Conservation (phyloP, 2,329 filamentous ascomycete genomes). For the Beauveria varroae region DNA sequence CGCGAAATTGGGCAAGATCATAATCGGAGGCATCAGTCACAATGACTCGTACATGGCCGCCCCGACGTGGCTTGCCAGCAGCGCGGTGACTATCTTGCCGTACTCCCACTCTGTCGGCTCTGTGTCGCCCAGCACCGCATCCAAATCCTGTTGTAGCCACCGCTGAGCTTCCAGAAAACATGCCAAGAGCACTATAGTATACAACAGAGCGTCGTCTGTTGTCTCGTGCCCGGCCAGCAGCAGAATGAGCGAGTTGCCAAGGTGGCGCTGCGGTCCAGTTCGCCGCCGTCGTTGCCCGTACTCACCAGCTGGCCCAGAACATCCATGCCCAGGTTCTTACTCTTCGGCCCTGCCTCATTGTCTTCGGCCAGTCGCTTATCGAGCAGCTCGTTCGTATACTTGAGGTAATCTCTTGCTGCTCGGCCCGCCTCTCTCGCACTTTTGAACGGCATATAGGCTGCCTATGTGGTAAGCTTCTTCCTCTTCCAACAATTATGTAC, state of each 20-base stretch:
- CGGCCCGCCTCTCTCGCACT: slow-evolving; percentile 42
- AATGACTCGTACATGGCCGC: slow-evolving; percentile 74
- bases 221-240: slow-evolving; percentile 74
- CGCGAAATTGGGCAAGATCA: slow-evolving; percentile 61
- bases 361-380: slow-evolving; percentile 47
- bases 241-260: slow-evolving; percentile 65
- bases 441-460: slow-evolving; percentile 42
- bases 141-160: slow-evolving; percentile 60
- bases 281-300: slow-evolving; percentile 25
- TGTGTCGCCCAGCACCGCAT: slow-evolving; percentile 52
- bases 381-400: slow-evolving; percentile 64
- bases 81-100: slow-evolving; percentile 54
- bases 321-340: slow-evolving; percentile 39
- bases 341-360: slow-evolving; percentile 26
- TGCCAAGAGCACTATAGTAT: slow-evolving; percentile 60
- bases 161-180: slow-evolving; percentile 57
- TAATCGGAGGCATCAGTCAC: slow-evolving; percentile 62
- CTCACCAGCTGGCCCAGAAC: slow-evolving; percentile 44
- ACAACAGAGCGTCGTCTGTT: slow-evolving; percentile 68
- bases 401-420: slow-evolving; percentile 54
- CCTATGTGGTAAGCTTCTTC: neutral
- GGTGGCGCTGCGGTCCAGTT: slow-evolving; percentile 56
- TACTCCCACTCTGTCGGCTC: slow-evolving; percentile 62
- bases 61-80: slow-evolving; percentile 63
- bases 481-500: neutral